These are phyloP conservation scores for Wilcoxina mikolae DNA, from an alignment of 495 filamentous ascomycete genomes.

Conservation along the genomic window DNA sequence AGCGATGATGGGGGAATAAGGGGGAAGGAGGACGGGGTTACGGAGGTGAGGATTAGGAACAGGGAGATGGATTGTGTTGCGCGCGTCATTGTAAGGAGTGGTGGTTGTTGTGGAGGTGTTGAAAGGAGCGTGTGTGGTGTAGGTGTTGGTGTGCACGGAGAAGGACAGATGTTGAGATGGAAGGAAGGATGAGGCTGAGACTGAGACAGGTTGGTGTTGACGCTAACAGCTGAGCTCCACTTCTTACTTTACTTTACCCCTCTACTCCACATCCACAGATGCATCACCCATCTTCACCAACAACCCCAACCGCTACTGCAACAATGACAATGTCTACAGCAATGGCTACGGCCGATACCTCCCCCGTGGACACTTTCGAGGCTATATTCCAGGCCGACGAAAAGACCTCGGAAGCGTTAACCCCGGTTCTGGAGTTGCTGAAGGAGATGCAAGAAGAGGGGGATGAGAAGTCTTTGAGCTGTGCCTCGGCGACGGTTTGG, in stretches of 20 bases:
- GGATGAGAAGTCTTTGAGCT: neutral
- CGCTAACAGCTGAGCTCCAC: neutral
- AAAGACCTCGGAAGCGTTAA: neutral
- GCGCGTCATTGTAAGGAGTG: constrained; percentile 54
- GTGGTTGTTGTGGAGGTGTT: neutral
- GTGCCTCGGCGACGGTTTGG: neutral
- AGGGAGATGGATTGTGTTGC: constrained; percentile 85
- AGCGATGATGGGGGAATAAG: neutral
- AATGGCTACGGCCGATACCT: neutral
- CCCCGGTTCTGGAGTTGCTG: neutral
- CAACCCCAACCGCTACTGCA: neutral
- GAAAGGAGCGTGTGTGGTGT: neutral
- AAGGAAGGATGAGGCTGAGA: neutral
- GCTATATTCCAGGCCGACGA: neutral
- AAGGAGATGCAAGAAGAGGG: neutral
- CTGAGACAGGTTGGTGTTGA: neutral
- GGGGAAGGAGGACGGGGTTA: constrained; percentile 33
- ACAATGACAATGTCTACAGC: neutral
- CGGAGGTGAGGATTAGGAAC: constrained; percentile 71
- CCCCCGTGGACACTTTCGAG: neutral
- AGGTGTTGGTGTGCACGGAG: neutral
- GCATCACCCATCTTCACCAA: neutral
- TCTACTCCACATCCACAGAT: too few relatives aligned
- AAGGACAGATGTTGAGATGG: neutral
- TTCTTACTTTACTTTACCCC: neutral